phyloP scores from a whole-genome alignment of 1,139 yeast genomes.

The Zhuliangozyma blackwelliae region DNA sequence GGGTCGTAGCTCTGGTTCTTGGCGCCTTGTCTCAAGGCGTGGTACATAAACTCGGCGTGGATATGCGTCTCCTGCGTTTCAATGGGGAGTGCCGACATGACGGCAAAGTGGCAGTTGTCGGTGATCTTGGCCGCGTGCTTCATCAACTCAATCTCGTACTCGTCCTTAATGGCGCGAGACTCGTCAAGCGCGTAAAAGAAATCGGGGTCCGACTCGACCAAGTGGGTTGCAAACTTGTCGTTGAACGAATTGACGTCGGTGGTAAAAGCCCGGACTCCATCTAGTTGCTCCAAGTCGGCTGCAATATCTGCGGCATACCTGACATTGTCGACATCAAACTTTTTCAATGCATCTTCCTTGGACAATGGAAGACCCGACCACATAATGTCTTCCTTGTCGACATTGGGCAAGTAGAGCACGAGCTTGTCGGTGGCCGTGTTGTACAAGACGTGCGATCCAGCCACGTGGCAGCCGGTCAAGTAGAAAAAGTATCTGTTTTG shows the following conservation, averaged over 20 bases:
- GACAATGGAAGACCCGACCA: constrained; percentile 90
- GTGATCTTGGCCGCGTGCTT: constrained; percentile 78
- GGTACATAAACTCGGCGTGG: constrained; percentile 93
- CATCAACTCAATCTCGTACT: constrained; percentile 71
- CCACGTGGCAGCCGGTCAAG: constrained; percentile 77
- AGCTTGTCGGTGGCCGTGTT: constrained; percentile 50
- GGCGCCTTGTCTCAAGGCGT: constrained; percentile 90
- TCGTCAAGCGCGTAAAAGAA: constrained; percentile 81
- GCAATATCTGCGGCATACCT: constrained; percentile 46
- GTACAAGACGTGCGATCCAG: constrained; percentile 70
- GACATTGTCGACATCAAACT: constrained; percentile 80
- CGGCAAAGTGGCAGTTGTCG: constrained; percentile 84
- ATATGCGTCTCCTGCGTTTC: constrained; percentile 86
- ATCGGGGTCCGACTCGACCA: constrained; percentile 40
- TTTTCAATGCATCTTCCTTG: constrained; percentile 56
- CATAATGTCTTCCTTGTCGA: constrained; percentile 87
- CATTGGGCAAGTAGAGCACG: constrained; percentile 72
- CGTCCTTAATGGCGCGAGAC: constrained; percentile 79
- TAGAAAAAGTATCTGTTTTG: constrained; percentile 90
- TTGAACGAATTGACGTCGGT: constrained; percentile 43
- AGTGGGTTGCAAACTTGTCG: constrained; percentile 22
- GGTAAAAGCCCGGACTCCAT: constrained; percentile 23
- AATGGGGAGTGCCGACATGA: constrained; percentile 88
- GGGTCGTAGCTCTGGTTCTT: constrained; percentile 89
- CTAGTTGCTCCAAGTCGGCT: constrained; percentile 5